Evolutionary conservation across 768 basidiomycete genomes (phyloP).

Genomic region (Psilocybe cyanescens): DNA sequence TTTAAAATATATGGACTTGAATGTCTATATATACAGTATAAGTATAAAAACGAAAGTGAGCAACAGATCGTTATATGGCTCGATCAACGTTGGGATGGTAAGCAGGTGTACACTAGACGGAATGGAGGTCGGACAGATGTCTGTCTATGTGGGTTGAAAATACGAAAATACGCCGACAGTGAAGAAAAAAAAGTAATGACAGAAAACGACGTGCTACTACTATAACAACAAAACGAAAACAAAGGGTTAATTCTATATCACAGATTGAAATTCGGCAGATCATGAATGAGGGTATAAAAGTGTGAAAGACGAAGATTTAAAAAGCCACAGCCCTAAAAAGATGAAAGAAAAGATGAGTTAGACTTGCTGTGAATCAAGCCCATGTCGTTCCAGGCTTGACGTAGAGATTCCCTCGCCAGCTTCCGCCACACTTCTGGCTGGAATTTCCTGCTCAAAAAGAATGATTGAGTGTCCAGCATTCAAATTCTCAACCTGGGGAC

Average conservation of each 20-base stretch:
- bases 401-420: constrained; percentile 36
- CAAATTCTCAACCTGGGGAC: neutral
- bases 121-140: too few species aligned
- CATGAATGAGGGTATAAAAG: too few species aligned
- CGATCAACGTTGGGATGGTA: too few species aligned
- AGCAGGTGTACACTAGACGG: too few species aligned
- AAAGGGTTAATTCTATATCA: neutral
- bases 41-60: too few species aligned
- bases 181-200: neutral
- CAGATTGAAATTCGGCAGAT: neutral
- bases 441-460: constrained; percentile 27
- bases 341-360: neutral
- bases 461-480: neutral
- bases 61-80: too few species aligned
- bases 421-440: constrained; percentile 35
- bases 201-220: neutral
- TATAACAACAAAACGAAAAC: neutral
- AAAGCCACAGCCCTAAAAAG: neutral
- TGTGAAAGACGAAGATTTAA: neutral
- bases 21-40: too few species aligned
- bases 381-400: constrained; percentile 22
- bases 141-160: neutral
- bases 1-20: too few species aligned
- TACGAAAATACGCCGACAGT: neutral
- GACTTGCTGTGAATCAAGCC: neutral